These are phyloP conservation scores for Ganoderma sinense DNA, from an alignment of 1,284 basidiomycete genomes.

Conservation along the genomic window DNA sequence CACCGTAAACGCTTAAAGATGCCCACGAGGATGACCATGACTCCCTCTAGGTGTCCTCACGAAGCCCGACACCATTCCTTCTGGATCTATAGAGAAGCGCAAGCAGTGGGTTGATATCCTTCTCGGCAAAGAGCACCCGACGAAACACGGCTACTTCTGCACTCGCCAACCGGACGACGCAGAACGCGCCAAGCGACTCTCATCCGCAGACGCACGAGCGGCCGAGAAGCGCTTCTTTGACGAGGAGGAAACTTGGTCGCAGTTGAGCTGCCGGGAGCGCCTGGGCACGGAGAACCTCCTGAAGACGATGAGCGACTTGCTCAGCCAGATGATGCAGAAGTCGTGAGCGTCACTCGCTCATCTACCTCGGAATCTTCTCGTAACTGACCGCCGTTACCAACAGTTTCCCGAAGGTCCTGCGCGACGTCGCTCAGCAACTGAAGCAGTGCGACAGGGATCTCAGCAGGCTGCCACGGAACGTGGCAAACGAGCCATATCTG, in stretches of 20 bases:
- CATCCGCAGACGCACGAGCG: conserved; percentile 46
- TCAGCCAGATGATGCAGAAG: conserved; percentile 43
- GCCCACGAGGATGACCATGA: conserved; percentile 14
- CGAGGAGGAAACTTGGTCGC: conserved; percentile 36
- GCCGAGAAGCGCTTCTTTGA: conserved; percentile 46
- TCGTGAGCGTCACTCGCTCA: neutral
- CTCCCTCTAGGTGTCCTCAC: conserved; percentile 61
- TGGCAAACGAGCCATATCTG: conserved; percentile 50
- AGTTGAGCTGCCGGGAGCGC: neutral
- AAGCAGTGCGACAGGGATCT: conserved; percentile 45
- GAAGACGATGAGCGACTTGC: conserved; percentile 54
- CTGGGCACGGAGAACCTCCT: conserved; percentile 62
- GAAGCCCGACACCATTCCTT: conserved; percentile 65
- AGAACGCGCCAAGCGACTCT: conserved; percentile 50
- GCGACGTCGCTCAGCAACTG: conserved; percentile 49
- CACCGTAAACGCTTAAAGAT: neutral
- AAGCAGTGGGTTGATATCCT: conserved; percentile 58
- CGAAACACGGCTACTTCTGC: conserved; percentile 70
- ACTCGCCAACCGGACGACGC: conserved; percentile 67
- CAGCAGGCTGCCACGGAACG: conserved; percentile 47
- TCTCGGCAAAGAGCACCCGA: conserved; percentile 48
- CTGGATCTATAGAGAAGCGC: neutral
- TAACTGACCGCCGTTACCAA: neutral
- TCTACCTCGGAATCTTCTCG: neutral
- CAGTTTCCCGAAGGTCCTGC: conserved; percentile 47